These are phyloP conservation scores for Pseudoneurospora amorphoporcata DNA, from an alignment of 495 filamentous ascomycete genomes.

Conservation along the genomic window DNA sequence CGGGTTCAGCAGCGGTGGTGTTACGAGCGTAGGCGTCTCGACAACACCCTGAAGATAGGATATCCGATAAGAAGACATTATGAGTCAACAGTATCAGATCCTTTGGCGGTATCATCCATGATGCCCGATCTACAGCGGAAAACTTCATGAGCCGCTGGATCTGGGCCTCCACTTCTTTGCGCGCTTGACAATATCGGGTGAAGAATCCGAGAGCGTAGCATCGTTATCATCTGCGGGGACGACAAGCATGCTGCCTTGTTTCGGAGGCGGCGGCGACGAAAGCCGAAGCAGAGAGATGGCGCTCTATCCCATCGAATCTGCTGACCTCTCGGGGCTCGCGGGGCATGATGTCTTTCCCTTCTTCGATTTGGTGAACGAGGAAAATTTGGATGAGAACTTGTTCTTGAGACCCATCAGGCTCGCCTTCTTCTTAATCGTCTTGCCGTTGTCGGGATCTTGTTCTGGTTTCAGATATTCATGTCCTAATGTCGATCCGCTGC, in stretches of 20 bases:
- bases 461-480: neutral
- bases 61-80: neutral
- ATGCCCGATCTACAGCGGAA: neutral
- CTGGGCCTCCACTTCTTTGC: neutral
- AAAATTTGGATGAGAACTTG: neutral
- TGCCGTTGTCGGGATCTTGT: slow-evolving; percentile 9
- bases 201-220: neutral
- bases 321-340: neutral
- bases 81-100: neutral
- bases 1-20: neutral
- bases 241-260: neutral
- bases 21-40: neutral
- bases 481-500: neutral
- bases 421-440: slow-evolving; percentile 36
- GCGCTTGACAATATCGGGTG: neutral
- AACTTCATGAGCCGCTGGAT: neutral
- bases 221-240: neutral
- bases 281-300: neutral
- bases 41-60: neutral
- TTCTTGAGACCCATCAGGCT: slow-evolving; percentile 25
- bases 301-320: neutral
- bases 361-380: neutral
- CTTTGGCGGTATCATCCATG: neutral
- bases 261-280: neutral
- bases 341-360: neutral